A percentile compares a stretch with the other conserved stretches of the same genome.
Conservation (phyloP, 495 filamentous ascomycete species). For the Amniculicola lignicola region DNA sequence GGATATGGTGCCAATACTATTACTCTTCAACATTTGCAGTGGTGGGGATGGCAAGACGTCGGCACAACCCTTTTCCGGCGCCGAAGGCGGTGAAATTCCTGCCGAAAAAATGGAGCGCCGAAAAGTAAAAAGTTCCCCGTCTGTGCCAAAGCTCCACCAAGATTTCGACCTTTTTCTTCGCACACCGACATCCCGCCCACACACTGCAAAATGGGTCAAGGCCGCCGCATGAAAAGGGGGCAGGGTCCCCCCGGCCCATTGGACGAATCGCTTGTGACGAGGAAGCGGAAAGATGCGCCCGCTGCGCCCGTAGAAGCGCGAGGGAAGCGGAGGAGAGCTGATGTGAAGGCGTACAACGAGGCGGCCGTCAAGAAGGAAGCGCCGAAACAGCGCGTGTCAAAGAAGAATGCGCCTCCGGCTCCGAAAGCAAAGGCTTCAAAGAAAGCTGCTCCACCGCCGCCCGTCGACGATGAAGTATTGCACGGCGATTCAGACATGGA, state of each 20-base stretch:
- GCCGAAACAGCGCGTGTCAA: background rate
- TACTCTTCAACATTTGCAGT: too few species aligned
- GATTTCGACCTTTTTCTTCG: too few species aligned
- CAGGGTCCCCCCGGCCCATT: conserved; percentile 82
- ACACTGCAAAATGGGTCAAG: conserved; percentile 76
- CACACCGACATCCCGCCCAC: too few species aligned
- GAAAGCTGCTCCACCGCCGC: conserved; percentile 27
- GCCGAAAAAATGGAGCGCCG: too few species aligned
- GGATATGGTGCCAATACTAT: too few species aligned
- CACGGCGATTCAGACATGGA: conserved; percentile 40
- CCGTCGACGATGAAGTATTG: conserved; percentile 26
- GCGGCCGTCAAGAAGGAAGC: conserved; percentile 1
- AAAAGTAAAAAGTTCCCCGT: too few species aligned
- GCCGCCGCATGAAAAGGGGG: conserved; percentile 92
- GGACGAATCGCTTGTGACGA: conserved; percentile 73
- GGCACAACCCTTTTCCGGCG: too few species aligned
- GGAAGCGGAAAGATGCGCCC: conserved; percentile 65
- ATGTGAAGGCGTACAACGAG: conserved; percentile 7
- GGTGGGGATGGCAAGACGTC: too few species aligned
- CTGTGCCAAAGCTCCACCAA: too few species aligned
- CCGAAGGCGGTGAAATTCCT: too few species aligned
- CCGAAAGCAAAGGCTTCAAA: conserved; percentile 38
- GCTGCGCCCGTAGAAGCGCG: conserved; percentile 34
- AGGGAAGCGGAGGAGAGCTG: conserved; percentile 25
- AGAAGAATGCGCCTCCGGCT: background rate